Conservation (phyloP, 768 basidiomycete species). For the Polyporus arcularius region DNA sequence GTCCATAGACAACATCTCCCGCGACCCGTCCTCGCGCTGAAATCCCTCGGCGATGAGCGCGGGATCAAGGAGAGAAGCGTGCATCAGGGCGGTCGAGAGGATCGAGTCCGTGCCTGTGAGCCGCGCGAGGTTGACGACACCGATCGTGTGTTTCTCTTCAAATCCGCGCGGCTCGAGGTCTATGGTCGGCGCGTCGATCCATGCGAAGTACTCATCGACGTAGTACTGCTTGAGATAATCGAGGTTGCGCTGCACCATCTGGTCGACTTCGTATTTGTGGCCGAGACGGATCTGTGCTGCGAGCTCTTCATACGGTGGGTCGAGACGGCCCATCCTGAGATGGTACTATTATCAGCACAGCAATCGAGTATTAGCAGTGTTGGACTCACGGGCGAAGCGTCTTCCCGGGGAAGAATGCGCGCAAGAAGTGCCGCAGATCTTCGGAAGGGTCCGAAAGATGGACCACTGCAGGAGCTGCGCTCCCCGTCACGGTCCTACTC, state of each 20-base stretch:
- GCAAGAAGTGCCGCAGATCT: background rate
- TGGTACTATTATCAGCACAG: background rate
- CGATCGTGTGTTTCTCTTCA: background rate
- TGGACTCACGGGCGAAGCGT: background rate
- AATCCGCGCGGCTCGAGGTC: background rate
- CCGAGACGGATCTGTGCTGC: conserved; percentile 12
- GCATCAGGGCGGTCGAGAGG: background rate
- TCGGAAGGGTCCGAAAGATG: background rate
- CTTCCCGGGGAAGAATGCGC: background rate
- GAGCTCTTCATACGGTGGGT: background rate
- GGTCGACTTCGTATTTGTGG: conserved; percentile 13
- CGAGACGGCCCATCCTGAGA: background rate
- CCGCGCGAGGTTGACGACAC: conserved; percentile 17
- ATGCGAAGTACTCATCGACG: background rate
- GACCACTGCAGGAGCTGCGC: background rate
- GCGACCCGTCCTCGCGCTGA: background rate
- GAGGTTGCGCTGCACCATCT: conserved; percentile 6
- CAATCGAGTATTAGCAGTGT: background rate
- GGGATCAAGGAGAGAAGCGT: background rate
- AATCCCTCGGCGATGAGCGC: background rate
- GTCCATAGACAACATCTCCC: background rate
- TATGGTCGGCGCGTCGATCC: background rate
- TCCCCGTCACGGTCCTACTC: background rate
- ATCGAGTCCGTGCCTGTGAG: background rate
- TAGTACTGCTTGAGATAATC: conserved; percentile 5